Conservation (phyloP, 2,329 filamentous ascomycete species). For the Cordyceps cicadae region DNA sequence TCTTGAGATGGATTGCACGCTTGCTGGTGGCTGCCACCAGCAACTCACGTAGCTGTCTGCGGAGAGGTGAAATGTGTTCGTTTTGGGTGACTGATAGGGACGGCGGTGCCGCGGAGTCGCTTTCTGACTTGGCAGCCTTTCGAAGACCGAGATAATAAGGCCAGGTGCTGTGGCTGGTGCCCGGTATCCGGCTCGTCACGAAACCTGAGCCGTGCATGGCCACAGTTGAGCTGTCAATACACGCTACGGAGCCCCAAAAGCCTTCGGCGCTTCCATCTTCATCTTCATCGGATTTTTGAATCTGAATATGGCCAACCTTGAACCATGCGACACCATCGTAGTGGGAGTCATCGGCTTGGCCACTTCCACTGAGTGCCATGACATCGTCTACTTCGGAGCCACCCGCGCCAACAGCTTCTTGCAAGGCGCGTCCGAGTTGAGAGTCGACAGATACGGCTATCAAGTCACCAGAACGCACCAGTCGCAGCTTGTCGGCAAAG, state of each 20-base stretch:
- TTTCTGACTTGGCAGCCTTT: slow-evolving; percentile 45
- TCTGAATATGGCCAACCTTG: slow-evolving; percentile 67
- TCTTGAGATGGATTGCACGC: slow-evolving; percentile 74
- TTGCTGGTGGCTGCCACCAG: slow-evolving; percentile 83
- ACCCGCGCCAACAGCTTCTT: slow-evolving; percentile 55
- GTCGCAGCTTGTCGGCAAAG: slow-evolving; percentile 73
- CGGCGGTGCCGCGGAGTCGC: slow-evolving; percentile 27
- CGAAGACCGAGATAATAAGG: slow-evolving; percentile 80
- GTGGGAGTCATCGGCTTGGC: slow-evolving; percentile 22
- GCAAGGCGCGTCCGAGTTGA: slow-evolving; percentile 70
- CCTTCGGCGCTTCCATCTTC: slow-evolving; percentile 57
- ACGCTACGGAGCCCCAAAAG: slow-evolving; percentile 77
- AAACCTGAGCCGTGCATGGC: slow-evolving; percentile 89
- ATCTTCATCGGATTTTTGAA: slow-evolving; percentile 44
- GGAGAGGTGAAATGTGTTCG: slow-evolving; percentile 49
- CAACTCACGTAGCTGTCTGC: slow-evolving; percentile 70
- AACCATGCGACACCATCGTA: slow-evolving; percentile 79
- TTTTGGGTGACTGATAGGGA: slow-evolving; percentile 38
- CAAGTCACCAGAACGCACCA: slow-evolving; percentile 80
- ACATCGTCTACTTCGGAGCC: slow-evolving; percentile 65
- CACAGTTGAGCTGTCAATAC: slow-evolving; percentile 78
- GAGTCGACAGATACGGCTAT: slow-evolving; percentile 87
- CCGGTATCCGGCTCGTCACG: slow-evolving; percentile 71
- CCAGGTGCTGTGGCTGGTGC: slow-evolving; percentile 70
- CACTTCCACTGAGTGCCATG: slow-evolving; percentile 41